These are phyloP conservation scores for Purpureocillium lavendulum DNA, from an alignment of 2,329 filamentous ascomycete genomes.

Conservation along the genomic window DNA sequence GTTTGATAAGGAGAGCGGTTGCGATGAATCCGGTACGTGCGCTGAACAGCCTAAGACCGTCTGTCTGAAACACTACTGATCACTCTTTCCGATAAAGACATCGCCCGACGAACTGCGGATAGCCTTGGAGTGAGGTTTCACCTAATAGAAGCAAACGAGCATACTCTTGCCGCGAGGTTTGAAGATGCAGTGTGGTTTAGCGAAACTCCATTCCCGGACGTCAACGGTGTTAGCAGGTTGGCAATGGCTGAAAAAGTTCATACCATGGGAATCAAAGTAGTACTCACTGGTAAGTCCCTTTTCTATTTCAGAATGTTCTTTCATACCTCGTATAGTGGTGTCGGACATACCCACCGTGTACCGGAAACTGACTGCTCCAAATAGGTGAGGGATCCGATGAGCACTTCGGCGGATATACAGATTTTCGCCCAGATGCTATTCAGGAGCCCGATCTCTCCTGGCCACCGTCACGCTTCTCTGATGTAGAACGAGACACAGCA, in stretches of 20 bases:
- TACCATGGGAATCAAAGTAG: slow-evolving; percentile 40
- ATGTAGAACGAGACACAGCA: too few relatives aligned
- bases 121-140: slow-evolving; percentile 21
- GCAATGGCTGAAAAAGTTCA: slow-evolving; percentile 36
- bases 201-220: slow-evolving; percentile 30
- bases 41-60: slow-evolving; percentile 13
- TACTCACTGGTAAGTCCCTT: too few relatives aligned
- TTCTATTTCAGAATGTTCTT: too few relatives aligned
- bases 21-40: slow-evolving; percentile 33
- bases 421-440: slow-evolving; percentile 37
- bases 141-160: slow-evolving; percentile 18
- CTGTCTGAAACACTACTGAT: not conserved
- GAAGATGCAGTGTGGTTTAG: slow-evolving; percentile 19
- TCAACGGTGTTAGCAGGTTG: slow-evolving; percentile 44
- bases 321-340: too few relatives aligned
- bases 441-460: slow-evolving; percentile 35
- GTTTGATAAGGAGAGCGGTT: slow-evolving; percentile 38
- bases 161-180: slow-evolving; percentile 19
- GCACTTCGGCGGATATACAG: slow-evolving; percentile 43
- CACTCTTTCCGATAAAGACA: slow-evolving; percentile 9
- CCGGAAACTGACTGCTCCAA: too few relatives aligned
- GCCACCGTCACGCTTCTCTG: too few relatives aligned
- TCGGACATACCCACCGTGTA: too few relatives aligned
- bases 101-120: slow-evolving; percentile 22
- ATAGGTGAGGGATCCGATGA: slow-evolving; percentile 44